Evolutionary conservation across 106 monocot genomes (phyloP).

Genomic region (Phalaenopsis aphrodite): DNA sequence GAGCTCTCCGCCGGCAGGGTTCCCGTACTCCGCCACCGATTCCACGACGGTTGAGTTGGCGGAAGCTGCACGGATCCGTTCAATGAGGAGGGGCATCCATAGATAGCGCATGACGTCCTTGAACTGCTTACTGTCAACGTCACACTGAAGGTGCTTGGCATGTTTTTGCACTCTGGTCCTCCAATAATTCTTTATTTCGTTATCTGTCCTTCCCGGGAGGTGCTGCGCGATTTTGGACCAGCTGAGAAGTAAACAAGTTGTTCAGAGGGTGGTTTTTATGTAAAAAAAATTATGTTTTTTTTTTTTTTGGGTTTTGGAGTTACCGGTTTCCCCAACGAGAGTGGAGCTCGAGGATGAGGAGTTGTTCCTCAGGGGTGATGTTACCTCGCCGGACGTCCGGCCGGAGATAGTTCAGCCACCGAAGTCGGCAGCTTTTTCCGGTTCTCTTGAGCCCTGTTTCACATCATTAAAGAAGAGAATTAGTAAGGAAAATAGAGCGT

Average conservation of each 20-base stretch:
- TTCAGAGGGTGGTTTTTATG: no score
- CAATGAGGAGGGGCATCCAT: conserved; percentile 81
- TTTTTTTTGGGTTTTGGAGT: no score
- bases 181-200: conserved; percentile 96
- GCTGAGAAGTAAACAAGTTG: conserved; percentile 10
- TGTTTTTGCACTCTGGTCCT: conserved; percentile 87
- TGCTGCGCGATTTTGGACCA: conserved; percentile 93
- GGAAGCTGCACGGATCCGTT: conserved; percentile 48
- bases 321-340: conserved; percentile 68
- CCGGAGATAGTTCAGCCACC: conserved; percentile 88
- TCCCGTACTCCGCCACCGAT: background rate
- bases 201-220: conserved; percentile 70
- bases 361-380: conserved; percentile 75
- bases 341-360: conserved; percentile 79
- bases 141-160: conserved; percentile 57
- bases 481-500: background rate
- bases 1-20: background rate
- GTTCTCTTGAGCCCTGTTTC: conserved; percentile 43
- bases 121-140: conserved; percentile 1
- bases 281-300: no score
- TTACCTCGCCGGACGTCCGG: conserved; percentile 72
- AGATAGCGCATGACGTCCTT: conserved; percentile 11
- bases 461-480: background rate
- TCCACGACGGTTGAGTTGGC: background rate
- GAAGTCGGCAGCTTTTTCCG: conserved; percentile 85